A percentile compares a stretch with the other conserved stretches of the same genome.
Conservation (phyloP, 2,329 filamentous ascomycete species). For the Fusarium cicatricum region DNA sequence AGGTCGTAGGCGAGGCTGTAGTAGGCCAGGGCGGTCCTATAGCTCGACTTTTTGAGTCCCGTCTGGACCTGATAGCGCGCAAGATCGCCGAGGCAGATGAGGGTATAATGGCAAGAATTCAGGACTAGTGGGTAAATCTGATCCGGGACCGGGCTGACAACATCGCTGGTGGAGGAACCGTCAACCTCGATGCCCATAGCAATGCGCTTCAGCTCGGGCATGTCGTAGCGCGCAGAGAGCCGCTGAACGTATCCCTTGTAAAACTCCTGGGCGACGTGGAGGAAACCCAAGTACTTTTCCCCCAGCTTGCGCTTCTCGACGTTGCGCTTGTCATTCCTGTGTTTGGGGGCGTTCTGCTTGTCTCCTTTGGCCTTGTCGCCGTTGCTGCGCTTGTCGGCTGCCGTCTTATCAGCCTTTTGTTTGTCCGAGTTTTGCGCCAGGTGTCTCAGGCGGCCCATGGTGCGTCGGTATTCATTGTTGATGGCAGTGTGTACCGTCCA, state of each 20-base stretch:
- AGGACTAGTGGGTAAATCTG: conserved; percentile 68
- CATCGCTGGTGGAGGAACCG: conserved; percentile 43
- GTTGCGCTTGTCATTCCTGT: conserved; percentile 38
- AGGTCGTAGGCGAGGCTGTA: conserved; percentile 84
- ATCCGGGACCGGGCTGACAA: conserved; percentile 55
- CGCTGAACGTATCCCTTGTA: conserved; percentile 87
- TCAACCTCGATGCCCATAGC: conserved; percentile 52
- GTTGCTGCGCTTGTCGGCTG: conserved; percentile 37
- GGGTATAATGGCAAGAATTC: conserved; percentile 79
- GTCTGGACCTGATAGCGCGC: conserved; percentile 84
- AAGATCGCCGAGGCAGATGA: conserved; percentile 89
- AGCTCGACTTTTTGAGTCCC: conserved; percentile 76
- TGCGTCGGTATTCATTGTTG: conserved; percentile 79
- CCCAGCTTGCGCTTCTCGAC: conserved; percentile 79
- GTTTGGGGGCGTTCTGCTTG: conserved; percentile 36
- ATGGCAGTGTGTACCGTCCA: conserved; percentile 83
- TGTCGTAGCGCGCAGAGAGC: conserved; percentile 69
- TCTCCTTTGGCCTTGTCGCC: conserved; percentile 37
- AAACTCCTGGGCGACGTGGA: conserved; percentile 87
- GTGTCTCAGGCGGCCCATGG: conserved; percentile 64
- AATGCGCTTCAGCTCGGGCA: conserved; percentile 58
- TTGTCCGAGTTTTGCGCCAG: conserved; percentile 66
- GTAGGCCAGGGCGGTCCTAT: conserved; percentile 82
- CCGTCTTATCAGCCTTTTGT: conserved; percentile 39
- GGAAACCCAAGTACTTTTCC: conserved; percentile 82